Conservation (phyloP, 2,329 filamentous ascomycete genomes). For the Ophiocordyceps camponoti-floridani region DNA sequence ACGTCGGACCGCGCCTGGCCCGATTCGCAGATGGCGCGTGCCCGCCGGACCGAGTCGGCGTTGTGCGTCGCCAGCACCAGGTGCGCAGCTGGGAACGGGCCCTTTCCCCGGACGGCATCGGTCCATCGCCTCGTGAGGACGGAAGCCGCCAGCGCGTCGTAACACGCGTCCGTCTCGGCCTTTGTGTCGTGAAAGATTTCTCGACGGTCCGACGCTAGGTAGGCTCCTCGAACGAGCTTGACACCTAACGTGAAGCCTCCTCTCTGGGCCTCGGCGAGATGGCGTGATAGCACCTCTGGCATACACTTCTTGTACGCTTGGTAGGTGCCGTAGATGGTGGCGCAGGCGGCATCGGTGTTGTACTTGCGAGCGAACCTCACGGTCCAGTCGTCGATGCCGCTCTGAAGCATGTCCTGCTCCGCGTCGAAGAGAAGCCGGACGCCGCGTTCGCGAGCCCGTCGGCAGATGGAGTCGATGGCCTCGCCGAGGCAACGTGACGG, state of each 20-base stretch:
- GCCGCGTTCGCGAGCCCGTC: constrained; percentile 48
- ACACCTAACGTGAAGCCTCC: constrained; percentile 51
- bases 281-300: constrained; percentile 34
- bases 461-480: constrained; percentile 59
- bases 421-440: constrained; percentile 71
- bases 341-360: constrained; percentile 45
- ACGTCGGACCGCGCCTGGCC: constrained; percentile 21
- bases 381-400: constrained; percentile 67
- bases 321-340: constrained; percentile 66
- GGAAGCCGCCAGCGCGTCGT: constrained; percentile 51
- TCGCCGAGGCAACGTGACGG: constrained; percentile 46
- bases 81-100: constrained; percentile 35
- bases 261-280: constrained; percentile 39
- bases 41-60: constrained; percentile 45
- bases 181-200: constrained; percentile 57
- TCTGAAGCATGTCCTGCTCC: constrained; percentile 64
- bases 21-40: constrained; percentile 30
- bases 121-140: constrained; percentile 40
- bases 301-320: constrained; percentile 57
- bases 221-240: constrained; percentile 61
- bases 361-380: constrained; percentile 59
- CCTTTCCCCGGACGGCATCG: constrained; percentile 14
- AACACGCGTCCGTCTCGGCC: constrained; percentile 50
- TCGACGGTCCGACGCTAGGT: constrained; percentile 51
- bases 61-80: constrained; percentile 77